Evolutionary conservation across 2,329 filamentous ascomycete species (phyloP), one percentile per base, ranked within the genome.

Genomic region (Phaeosphaeria sp.): DNA sequence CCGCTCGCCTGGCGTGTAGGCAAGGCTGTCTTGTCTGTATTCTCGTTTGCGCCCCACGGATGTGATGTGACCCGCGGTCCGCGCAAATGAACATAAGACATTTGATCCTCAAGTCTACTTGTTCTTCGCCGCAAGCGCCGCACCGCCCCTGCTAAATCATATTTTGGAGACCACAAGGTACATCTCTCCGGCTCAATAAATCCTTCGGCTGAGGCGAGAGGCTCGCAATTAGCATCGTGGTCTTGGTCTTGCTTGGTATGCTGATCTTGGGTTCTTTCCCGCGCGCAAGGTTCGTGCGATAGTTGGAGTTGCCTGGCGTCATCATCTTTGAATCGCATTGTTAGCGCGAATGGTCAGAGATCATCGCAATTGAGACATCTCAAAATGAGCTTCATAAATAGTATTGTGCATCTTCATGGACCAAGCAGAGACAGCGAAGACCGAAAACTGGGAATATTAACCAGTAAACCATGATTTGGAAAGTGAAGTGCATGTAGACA

Each of bases 141-240:
- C 27, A 60, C 18, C 7, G 21, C 50, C 21, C n/a, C 30, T n/a
- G 47, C 50, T 20, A 58, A 49, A 1, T 52, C 36, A 44, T 44
- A 9, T 25, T 48, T 54, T 22, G 23, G 18, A 36, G n/a, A 50
- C 33, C 39, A 49, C 44, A 13, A 36, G 13, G 9, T 13, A 36
- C 13, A 11, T 36, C 30, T 13, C 11, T 36, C 3, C 13, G 30
- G 44, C 18, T 44, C 39, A 13, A 59, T n/a, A 41, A 18, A 20
- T 42, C 48, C 55, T 43, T 43, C 41, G n/a, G 17, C n/a, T 43
- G 41, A 7, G 41, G 41, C 41, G 15, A 2, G 15, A 20, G 17
- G 11, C 11, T 36, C 13, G 30, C 11, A 11, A 36, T 7, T 11
- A 15, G 30, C 6, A 3, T 36, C 13, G 30, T 13, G 3, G 13